Base-by-base conservation (phyloP, 768 basidiomycete genomes). In the Lyophyllum shimeji region DNA sequence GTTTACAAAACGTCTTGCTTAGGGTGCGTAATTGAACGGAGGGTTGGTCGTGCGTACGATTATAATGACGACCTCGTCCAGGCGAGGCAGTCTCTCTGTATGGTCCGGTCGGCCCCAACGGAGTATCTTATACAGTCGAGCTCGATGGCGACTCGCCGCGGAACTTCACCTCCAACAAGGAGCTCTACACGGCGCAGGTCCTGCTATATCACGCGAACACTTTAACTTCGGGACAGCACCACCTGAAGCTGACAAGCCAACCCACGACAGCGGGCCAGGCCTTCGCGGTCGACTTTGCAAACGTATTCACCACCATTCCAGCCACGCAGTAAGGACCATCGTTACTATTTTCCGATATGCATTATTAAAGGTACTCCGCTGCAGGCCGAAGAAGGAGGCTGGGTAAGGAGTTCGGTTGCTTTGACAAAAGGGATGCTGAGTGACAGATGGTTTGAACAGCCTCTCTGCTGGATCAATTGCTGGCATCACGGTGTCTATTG, bases 31-130 rank as follows among this genome's bases (percentile, higher is more conserved):
- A 5, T 40, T 9, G n/a, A 40, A 6, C 4, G 5, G 13, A 4
- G 37, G 18, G 20, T 20, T 29, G 40, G 24, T 0, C 25, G 33
- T 13, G 17, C 12, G 13, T 20, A 13, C 39, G 9, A 23, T 6
- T 24, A 17, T 39, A 7, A 48, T 31, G 31, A 9, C 34, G 23
- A 3, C 17, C 11, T 15, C 11, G 20, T 8, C 24, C 53, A 76
- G 81, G 78, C 42, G 75, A 76, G 55, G 76, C 72, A 12, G 71
- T 82, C n/a, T 75, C 74, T 0, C 47, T 82, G 7, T 81, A 75
- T 49, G 77, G 80, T 17, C 69, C 79, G 9, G 69, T 75, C 0
- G 69, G 74, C 18, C 72, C 75, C 18, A 53, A 58, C 3, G 69
- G 68, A 29, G 66, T 73, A 20, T 64, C 66, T 3, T 79, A 76